Evolutionary conservation across 2,329 filamentous ascomycete species (phyloP), one percentile per base, ranked within the genome.

Genomic region (Phoma herbarum): DNA sequence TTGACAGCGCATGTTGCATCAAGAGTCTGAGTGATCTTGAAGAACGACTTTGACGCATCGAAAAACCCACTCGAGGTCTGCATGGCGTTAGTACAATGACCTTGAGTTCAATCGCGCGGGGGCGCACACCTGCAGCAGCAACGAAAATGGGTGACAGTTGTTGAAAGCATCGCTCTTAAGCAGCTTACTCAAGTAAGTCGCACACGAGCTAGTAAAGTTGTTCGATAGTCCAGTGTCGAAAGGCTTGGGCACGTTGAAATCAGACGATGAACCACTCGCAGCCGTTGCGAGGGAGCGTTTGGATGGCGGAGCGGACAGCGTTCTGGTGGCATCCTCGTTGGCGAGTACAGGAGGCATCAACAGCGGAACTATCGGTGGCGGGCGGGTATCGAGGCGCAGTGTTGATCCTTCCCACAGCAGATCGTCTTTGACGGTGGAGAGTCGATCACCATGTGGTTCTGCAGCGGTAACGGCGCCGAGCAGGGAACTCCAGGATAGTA

Each of bases 41-140:
- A 82, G 33, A 90, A 82, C 5, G 90, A 90, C 71, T 86, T 89
- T 61, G 89, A 84, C 18, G 89, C 88, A 55, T 92, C 82, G 81
- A 98, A 98, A 80, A 97, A 97, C 39, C 87, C 87, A 50, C 84
- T 86, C 10, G 94, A 97, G 62, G 90, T 92, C 88, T 96, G 75
- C 16, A 33, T 16, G 7, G n/a, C 35, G 53, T 70, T 31, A 70
- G 59, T 28, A 41, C n/a, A 45, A 6, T 3, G 22, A 18, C 10
- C 28, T 31, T 25, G 7, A 4, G 16, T 5, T 1, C 6, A 10
- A 25, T 12, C 18, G 20, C 28, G 28, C 44, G 8, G 18, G 29
- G 20, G 6, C 16, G 62, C 85, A 72, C 79, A 91, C 90, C 81
- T 91, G 87, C 10, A 98, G 82, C 64, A 98, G 85, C 68, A 97